Conservation (phyloP, 768 basidiomycete species). For the Sarcodon sp. region DNA sequence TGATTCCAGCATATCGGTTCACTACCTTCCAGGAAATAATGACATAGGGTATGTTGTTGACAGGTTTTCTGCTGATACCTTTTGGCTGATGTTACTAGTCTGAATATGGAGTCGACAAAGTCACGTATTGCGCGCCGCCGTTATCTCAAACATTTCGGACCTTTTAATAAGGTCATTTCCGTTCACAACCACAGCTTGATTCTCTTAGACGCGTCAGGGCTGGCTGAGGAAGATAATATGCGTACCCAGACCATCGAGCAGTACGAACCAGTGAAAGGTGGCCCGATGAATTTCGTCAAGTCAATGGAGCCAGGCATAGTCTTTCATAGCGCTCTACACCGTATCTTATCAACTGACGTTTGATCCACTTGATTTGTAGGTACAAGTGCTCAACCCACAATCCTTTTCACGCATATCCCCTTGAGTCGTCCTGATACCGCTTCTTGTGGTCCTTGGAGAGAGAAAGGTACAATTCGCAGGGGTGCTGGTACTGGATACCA, state of each 20-base stretch:
- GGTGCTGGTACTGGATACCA: constrained; percentile 78
- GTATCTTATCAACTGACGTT: not conserved
- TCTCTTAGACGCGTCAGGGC: constrained; percentile 63
- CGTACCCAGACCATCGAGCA: constrained; percentile 34
- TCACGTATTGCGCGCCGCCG: constrained; percentile 32
- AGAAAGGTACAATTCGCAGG: constrained; percentile 55
- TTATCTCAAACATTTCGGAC: constrained; percentile 54
- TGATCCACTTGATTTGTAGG: constrained; percentile 2
- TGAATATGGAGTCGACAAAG: constrained; percentile 8
- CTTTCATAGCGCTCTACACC: not conserved
- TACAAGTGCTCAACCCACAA: constrained; percentile 26
- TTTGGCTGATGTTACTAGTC: constrained; percentile 1
- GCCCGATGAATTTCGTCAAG: constrained; percentile 49
- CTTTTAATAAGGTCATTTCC: constrained; percentile 45
- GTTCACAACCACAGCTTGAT: constrained; percentile 63
- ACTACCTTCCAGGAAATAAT: constrained; percentile 84
- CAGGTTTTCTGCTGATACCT: not conserved
- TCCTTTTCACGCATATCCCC: constrained; percentile 82
- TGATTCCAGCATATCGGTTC: constrained; percentile 29
- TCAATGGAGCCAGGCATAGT: constrained; percentile 25
- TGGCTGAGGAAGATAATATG: constrained; percentile 74
- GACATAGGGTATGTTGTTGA: constrained; percentile 50
- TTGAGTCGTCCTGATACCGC: constrained; percentile 63
- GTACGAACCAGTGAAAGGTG: constrained; percentile 38
- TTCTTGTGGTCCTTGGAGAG: constrained; percentile 66